Conservation (phyloP, 2,329 filamentous ascomycete species). For the Claviceps purpurea region DNA sequence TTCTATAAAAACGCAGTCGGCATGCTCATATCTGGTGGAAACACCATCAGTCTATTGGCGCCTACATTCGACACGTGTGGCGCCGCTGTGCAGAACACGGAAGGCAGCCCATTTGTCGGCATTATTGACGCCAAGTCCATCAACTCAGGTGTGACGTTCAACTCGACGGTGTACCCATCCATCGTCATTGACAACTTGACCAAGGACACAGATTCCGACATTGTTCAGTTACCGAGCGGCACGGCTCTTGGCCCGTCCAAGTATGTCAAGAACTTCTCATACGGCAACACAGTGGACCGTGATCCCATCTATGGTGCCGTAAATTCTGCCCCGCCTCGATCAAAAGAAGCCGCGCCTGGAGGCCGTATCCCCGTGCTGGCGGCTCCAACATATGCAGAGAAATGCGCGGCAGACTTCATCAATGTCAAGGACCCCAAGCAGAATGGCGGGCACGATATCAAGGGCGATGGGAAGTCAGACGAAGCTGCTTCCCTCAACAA, state of each 20-base stretch:
- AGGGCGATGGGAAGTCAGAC: slow-evolving; percentile 25
- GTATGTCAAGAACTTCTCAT: slow-evolving; percentile 27
- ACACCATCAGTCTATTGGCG: slow-evolving; percentile 25
- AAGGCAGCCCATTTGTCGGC: slow-evolving; percentile 25
- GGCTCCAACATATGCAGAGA: slow-evolving; percentile 26
- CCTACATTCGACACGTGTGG: slow-evolving; percentile 28
- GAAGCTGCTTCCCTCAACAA: slow-evolving; percentile 24
- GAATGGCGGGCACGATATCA: slow-evolving; percentile 16
- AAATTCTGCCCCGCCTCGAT: slow-evolving; percentile 18
- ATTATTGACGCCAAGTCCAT: slow-evolving; percentile 26
- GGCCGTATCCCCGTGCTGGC: slow-evolving; percentile 23
- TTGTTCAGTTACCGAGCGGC: slow-evolving; percentile 19
- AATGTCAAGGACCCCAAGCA: slow-evolving; percentile 25
- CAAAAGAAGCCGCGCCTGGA: slow-evolving; percentile 21
- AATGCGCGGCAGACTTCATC: slow-evolving; percentile 16
- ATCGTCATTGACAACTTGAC: slow-evolving; percentile 30
- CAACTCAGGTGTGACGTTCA: slow-evolving; percentile 27
- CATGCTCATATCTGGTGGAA: slow-evolving; percentile 17
- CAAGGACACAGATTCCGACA: slow-evolving; percentile 24
- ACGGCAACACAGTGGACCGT: slow-evolving; percentile 27
- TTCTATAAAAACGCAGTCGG: slow-evolving; percentile 28
- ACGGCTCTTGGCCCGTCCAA: slow-evolving; percentile 17
- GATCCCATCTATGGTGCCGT: slow-evolving; percentile 26
- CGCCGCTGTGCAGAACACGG: slow-evolving; percentile 22
- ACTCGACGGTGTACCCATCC: slow-evolving; percentile 23